Percentiles rank a stretch among this genome's conserved stretches.
These are phyloP conservation scores for Gaertneriomyces sp. DNA, from an alignment of 192 early-diverging fungal species.

Conservation along the genomic window DNA sequence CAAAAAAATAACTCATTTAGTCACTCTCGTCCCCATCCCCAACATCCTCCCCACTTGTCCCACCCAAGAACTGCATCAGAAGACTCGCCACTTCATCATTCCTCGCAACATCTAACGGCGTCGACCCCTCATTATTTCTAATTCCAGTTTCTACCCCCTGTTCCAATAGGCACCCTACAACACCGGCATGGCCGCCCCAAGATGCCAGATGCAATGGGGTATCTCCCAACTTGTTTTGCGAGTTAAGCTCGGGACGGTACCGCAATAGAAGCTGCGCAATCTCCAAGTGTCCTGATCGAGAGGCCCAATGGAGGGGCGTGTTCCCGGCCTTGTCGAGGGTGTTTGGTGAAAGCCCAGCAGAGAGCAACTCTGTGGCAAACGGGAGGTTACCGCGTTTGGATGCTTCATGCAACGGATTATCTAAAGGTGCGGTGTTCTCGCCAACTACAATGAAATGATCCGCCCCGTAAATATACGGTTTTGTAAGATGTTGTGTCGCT, in stretches of 20 bases:
- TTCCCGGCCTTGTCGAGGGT: constrained; percentile 54
- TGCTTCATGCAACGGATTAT: constrained; percentile 49
- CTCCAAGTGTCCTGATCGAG: constrained; percentile 45
- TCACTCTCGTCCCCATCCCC: no score
- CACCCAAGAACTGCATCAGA: constrained; percentile 34
- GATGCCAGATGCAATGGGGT: constrained; percentile 52
- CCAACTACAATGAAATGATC: constrained; percentile 33
- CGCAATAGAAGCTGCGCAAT: constrained; percentile 40
- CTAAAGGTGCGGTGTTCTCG: constrained; percentile 47
- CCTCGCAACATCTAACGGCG: constrained; percentile 37
- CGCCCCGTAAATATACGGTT: no score
- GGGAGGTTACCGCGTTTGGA: constrained; percentile 38
- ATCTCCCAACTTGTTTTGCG: constrained; percentile 54
- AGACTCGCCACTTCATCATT: constrained; percentile 43
- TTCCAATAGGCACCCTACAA: constrained; percentile 33
- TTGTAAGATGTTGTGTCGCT: no score
- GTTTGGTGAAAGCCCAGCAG: constrained; percentile 49
- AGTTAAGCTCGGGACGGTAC: constrained; percentile 38
- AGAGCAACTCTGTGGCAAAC: constrained; percentile 44
- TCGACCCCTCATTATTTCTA: constrained; percentile 48
- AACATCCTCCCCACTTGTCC: no score
- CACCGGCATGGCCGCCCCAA: constrained; percentile 42
- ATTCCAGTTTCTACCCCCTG: constrained; percentile 35
- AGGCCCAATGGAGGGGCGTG: constrained; percentile 53
- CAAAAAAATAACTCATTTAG: no score